Evolutionary conservation across 306 rosid species (phyloP), one percentile per base, ranked within the genome.

Genomic region (Alnus glutinosa): DNA sequence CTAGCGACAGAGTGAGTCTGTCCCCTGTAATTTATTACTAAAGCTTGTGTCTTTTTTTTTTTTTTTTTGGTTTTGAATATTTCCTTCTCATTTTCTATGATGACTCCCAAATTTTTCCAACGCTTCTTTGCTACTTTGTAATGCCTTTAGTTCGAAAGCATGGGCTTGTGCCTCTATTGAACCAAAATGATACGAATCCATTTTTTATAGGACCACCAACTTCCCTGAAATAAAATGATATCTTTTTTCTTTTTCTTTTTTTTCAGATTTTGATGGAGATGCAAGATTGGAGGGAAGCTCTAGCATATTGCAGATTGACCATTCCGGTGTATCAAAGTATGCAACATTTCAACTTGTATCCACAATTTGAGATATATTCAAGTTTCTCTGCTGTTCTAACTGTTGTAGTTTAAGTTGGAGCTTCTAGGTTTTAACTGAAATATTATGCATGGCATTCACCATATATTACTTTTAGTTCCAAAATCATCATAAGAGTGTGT

Each of bases 241-340:
- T 14, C 16, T 14, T 70, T 57, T 15, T 76, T 42, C 62, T 5
- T 51, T 37, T 84, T 74, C 85, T 74, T 5, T 51, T 37, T 84
- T 74, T 86, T 74, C 92, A 94, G 98, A 80, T 88, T 75, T 82
- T 89, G 80, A 94, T 94, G 97, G 89, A 94, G 87, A 80, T 88
- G 81, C 89, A 91, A 85, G 81, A 81, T 76, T 94, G 97, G 98
- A 87, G 74, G 77, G 91, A 86, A 78, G 98, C 98, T 83, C 89
- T 92, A 70, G 82, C 82, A 19, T 94, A 89, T 77, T 94, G 98
- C 89, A 89, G 89, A 81, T 76, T 89, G 88, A 94, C 98, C 83
- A 86, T 94, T 83, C 97, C 97, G 74, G 85, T 85, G 46, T 94
- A 94, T 86, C 85, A 91, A 81, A 91, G 98, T 94, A 88, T 73